phyloP scores from a whole-genome alignment of 2,329 filamentous ascomycete species.

The Nothophaeocryptopus gaeumannii region DNA sequence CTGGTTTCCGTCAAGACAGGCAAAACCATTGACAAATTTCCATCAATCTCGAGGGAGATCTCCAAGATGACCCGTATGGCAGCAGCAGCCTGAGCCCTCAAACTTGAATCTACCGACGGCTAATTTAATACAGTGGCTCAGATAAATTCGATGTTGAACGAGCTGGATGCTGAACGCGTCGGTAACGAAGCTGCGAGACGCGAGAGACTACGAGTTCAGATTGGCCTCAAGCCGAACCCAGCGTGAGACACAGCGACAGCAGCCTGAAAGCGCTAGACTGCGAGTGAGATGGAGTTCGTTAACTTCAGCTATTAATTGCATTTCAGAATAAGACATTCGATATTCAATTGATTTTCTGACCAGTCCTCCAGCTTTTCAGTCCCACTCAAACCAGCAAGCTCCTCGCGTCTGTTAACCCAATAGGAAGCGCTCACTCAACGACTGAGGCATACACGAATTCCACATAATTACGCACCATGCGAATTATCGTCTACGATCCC shows the following conservation, averaged over 20 bases:
- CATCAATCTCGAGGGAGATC: slow-evolving; percentile 31
- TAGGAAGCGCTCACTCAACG: no score
- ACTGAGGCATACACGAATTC: no score
- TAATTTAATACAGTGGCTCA: slow-evolving; percentile 32
- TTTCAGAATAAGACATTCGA: no score
- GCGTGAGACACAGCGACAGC: slow-evolving; percentile 18
- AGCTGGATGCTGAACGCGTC: not conserved
- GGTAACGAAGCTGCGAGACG: slow-evolving; percentile 32
- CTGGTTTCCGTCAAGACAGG: slow-evolving; percentile 33
- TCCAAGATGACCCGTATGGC: slow-evolving; percentile 29
- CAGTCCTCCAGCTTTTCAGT: no score
- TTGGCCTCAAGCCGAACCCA: slow-evolving; percentile 33
- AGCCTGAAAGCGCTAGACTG: no score
- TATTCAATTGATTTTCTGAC: no score
- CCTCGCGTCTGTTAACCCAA: no score
- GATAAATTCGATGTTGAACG: not conserved
- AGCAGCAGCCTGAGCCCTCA: not conserved
- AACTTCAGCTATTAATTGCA: no score
- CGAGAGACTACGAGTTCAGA: slow-evolving; percentile 31
- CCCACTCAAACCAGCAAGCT: no score
- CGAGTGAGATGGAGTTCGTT: no score
- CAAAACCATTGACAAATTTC: slow-evolving; percentile 33
- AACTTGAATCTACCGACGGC: slow-evolving; percentile 13
- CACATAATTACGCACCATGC: no score
- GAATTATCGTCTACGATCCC: no score